Conservation (phyloP, 1,284 basidiomycete species). For the Vanrija sp. region DNA sequence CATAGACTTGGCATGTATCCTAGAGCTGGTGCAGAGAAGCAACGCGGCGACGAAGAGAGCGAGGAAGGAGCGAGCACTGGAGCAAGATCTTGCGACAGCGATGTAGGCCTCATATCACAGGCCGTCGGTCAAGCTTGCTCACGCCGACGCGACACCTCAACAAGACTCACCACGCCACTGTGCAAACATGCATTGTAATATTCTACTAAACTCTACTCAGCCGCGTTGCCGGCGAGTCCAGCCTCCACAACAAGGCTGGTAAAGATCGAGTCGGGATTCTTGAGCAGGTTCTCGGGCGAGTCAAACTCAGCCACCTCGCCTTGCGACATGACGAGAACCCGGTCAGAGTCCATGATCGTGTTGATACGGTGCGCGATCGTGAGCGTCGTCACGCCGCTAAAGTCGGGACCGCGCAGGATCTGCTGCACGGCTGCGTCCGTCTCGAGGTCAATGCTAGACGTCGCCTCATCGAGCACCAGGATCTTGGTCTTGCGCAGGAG, state of each 20-base stretch:
- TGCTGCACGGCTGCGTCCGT: constrained; percentile 66
- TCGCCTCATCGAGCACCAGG: constrained; percentile 76
- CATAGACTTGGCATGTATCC: too few species aligned
- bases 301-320: constrained; percentile 74
- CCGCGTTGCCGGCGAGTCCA: constrained; percentile 14
- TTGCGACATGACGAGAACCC: constrained; percentile 75
- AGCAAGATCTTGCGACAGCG: too few species aligned
- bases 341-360: constrained; percentile 82
- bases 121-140: too few species aligned
- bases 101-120: too few species aligned
- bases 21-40: too few species aligned
- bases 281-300: constrained; percentile 61
- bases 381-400: constrained; percentile 65
- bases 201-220: too few species aligned
- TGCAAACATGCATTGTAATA: too few species aligned
- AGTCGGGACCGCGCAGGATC: constrained; percentile 48
- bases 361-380: constrained; percentile 80
- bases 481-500: constrained; percentile 76
- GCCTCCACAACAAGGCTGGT: constrained; percentile 26
- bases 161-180: too few species aligned
- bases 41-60: too few species aligned
- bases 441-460: constrained; percentile 68
- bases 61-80: too few species aligned
- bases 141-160: too few species aligned
- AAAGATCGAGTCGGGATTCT: constrained; percentile 33